These are phyloP conservation scores for Rhizopus arrhizus DNA, from an alignment of 371 early-diverging fungal species.

Conservation along the genomic window DNA sequence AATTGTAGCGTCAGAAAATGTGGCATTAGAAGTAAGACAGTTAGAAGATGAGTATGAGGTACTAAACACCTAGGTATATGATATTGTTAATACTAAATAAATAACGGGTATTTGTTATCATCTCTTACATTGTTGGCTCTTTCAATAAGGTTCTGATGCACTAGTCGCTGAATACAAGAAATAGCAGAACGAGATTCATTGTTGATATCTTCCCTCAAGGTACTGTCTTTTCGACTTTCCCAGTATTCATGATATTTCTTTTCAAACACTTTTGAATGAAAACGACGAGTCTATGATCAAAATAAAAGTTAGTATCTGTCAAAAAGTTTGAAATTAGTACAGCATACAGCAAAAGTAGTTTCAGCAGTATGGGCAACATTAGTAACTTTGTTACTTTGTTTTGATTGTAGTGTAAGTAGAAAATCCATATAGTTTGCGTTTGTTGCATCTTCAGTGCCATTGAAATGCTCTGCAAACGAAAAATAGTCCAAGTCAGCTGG, in stretches of 20 bases:
- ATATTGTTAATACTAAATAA: conserved; percentile 17
- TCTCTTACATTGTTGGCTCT: conserved; percentile 17
- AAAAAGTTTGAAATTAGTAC: conserved; percentile 15
- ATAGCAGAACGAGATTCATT: conserved; percentile 15
- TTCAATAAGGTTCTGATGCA: conserved; percentile 8
- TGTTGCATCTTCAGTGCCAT: conserved; percentile 9
- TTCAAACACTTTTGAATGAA: conserved; percentile 15
- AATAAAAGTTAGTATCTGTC: conserved; percentile 19
- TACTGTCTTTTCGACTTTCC: conserved; percentile 16
- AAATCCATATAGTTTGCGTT: conserved; percentile 19
- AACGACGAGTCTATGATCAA: conserved; percentile 19
- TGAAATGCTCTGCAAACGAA: conserved; percentile 15
- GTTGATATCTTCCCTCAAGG: conserved; percentile 13
- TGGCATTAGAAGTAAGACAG: neutral
- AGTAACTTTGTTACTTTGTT: conserved; percentile 16
- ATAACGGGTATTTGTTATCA: conserved; percentile 16
- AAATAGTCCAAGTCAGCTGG: conserved; percentile 13
- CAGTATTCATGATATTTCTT: conserved; percentile 13
- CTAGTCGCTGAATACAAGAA: conserved; percentile 17
- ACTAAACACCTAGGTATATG: conserved; percentile 16
- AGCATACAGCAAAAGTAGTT: conserved; percentile 13
- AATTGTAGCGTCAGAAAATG: neutral
- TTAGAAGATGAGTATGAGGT: conserved; percentile 12
- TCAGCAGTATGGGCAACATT: conserved; percentile 19
- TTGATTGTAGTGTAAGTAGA: conserved; percentile 8